Evolutionary conservation across 2,329 filamentous ascomycete genomes (phyloP).

Genomic region (Capronia americana): DNA sequence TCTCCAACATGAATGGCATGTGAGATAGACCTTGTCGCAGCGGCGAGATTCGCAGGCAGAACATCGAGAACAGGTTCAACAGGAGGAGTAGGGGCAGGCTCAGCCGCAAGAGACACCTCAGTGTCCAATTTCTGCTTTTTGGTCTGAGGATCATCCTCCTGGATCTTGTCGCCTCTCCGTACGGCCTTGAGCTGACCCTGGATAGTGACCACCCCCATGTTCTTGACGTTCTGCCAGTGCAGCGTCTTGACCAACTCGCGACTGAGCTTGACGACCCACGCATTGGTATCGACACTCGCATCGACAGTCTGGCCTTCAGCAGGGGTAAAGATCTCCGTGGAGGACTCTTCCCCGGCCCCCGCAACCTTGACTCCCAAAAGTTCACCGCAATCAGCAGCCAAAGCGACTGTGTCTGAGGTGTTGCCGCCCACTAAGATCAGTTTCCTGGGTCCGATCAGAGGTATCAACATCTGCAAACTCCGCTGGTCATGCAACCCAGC

Average conservation of each 20-base stretch:
- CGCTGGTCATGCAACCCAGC: constrained; percentile 91
- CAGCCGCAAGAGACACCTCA: constrained; percentile 46
- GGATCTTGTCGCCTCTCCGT: constrained; percentile 52
- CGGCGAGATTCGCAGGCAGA: constrained; percentile 66
- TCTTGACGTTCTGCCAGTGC: constrained; percentile 93
- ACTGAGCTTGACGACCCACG: constrained; percentile 92
- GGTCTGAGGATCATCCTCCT: constrained; percentile 47
- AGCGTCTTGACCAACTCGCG: constrained; percentile 83
- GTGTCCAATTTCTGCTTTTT: constrained; percentile 61
- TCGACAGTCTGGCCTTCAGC: constrained; percentile 75
- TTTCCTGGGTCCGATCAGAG: constrained; percentile 90
- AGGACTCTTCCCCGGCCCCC: constrained; percentile 51
- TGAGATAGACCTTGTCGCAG: constrained; percentile 75
- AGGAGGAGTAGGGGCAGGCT: constrained; percentile 8
- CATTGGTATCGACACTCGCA: constrained; percentile 95
- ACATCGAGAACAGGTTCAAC: constrained; percentile 63
- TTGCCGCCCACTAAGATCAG: constrained; percentile 88
- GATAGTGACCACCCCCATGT: constrained; percentile 88
- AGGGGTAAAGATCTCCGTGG: constrained; percentile 80
- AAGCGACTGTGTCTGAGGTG: constrained; percentile 74
- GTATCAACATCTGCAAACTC: constrained; percentile 91
- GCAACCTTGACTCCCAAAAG: constrained; percentile 59
- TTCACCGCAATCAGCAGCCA: constrained; percentile 81
- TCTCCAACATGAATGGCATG: constrained; percentile 95
- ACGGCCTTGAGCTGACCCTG: constrained; percentile 72